Conservation (phyloP, 2,329 filamentous ascomycete species). For the Alternaria metachromatica region DNA sequence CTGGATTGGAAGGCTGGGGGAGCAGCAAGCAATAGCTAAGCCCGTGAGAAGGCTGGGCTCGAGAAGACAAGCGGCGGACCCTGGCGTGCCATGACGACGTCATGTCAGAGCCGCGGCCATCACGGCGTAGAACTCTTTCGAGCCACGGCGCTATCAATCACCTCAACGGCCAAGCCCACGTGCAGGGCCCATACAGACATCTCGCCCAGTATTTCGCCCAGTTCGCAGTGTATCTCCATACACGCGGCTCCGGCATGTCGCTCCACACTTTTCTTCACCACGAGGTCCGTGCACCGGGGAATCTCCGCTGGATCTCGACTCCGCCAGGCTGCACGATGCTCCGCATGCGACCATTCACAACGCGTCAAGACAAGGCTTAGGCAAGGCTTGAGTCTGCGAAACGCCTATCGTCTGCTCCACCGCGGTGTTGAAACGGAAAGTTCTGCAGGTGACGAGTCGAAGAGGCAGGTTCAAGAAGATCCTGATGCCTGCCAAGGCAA, state of each 20-base stretch:
- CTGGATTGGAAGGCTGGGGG: not conserved
- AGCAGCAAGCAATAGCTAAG: conserved; percentile 3
- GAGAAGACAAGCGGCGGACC: not conserved
- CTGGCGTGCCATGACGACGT: not conserved
- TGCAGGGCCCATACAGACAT: not conserved
- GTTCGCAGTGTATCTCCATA: not conserved
- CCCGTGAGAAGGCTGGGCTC: not conserved
- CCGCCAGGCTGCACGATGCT: not conserved
- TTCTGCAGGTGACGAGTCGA: not conserved
- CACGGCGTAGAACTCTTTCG: not conserved
- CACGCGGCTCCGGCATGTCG: not conserved
- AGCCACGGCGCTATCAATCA: not conserved
- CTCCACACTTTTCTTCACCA: conserved; percentile 3
- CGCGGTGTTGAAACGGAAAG: not conserved
- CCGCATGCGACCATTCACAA: not conserved
- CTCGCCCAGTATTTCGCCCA: not conserved
- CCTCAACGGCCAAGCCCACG: not conserved
- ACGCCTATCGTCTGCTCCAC: conserved; percentile 1
- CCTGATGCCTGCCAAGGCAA: conserved; percentile 1
- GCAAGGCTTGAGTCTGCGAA: not conserved
- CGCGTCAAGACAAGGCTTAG: not conserved
- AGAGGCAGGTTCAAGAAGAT: conserved; percentile 4
- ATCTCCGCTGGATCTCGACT: conserved; percentile 1
- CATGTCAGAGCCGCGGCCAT: not conserved
- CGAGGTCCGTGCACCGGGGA: not conserved